Evolutionary conservation across 805 yeast species (phyloP), one percentile per base, ranked within the genome.

Genomic region (Candida railenensis): DNA sequence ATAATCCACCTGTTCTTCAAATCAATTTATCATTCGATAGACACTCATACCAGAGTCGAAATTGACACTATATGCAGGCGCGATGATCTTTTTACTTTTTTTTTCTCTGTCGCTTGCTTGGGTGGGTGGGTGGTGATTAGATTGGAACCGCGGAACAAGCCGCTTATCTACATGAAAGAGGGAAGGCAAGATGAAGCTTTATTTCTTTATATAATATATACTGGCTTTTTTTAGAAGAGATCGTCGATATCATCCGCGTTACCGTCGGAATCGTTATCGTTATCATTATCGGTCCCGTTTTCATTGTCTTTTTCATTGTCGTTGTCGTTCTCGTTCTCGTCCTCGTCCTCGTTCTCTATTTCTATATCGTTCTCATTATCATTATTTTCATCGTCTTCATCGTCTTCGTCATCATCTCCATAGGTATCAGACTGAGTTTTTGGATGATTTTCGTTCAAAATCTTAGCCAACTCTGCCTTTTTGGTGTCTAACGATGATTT

Each of bases 401-500:
- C 64, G 2, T 59, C 67, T 1, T 57, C 63, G 3, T 59, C 69
- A 2, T 52, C 64, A 0, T 54, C 65, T 11, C 53, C 64, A 18
- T 47, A 59, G 32, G 62, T 18, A 61, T 71, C 19, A 63, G 50
- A 8, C 5, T 34, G 36, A 15, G n/a, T 8, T 14, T 33, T 48
- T 36, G 56, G 61, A 40, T 54, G 58, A 45, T 57, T 62, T 44
- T 65, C 67, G 36, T 59, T 68, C 4, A 54, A 43, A 20, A 61
- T 48, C 48, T 57, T 64, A 34, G 59, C 57, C 55, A 90, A 70
- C 56, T 85, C 89, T 49, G 83, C 74, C 65, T 78, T 79, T 71
- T 92, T 94, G 58, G 82, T 76, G 45, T 89, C 96, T 49, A 89
- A 76, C 56, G 92, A 96, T 45, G 84, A 82, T 63, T 82, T 83